A percentile compares a stretch with the other conserved stretches of the same genome.
Conservation (phyloP, 2,329 filamentous ascomycete species). For the Scopulariopsis brevicaulis region DNA sequence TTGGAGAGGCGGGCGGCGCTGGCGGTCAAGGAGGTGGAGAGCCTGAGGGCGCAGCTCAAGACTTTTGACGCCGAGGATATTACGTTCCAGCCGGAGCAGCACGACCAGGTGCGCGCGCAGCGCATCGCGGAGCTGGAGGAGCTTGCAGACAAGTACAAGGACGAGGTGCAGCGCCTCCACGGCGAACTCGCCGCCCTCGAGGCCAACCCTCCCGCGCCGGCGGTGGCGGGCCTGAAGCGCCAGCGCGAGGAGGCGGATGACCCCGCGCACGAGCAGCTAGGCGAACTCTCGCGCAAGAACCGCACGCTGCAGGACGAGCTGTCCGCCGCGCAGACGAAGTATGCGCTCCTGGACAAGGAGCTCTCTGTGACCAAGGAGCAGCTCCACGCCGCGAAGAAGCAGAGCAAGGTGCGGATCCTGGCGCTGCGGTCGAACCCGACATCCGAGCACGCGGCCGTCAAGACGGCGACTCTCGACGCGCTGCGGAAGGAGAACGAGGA, state of each 20-base stretch:
- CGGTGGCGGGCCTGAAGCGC: conserved; percentile 49
- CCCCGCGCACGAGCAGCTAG: conserved; percentile 57
- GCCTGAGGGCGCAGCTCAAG: conserved; percentile 83
- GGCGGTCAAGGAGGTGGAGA: conserved; percentile 86
- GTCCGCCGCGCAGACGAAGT: conserved; percentile 55
- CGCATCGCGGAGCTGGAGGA: conserved; percentile 73
- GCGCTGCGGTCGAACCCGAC: conserved; percentile 90
- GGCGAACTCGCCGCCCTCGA: conserved; percentile 61
- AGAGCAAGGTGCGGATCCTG: conserved; percentile 69
- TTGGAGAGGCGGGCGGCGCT: conserved; percentile 78
- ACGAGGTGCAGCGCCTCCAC: conserved; percentile 65
- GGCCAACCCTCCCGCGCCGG: conserved; percentile 19
- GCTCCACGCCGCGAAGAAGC: conserved; percentile 52
- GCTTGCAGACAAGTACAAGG: conserved; percentile 78
- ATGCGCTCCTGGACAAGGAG: conserved; percentile 63
- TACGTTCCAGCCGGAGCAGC: conserved; percentile 70
- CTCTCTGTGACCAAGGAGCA: conserved; percentile 63
- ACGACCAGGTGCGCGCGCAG: conserved; percentile 62
- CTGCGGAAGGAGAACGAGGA: conserved; percentile 78
- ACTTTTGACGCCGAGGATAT: conserved; percentile 80
- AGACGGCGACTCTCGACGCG: conserved; percentile 64
- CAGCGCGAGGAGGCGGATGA: conserved; percentile 47
- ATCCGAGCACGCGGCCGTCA: conserved; percentile 71
- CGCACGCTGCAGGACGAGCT: conserved; percentile 74
- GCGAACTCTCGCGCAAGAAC: conserved; percentile 78